Evolutionary conservation across 148 eudicot species (phyloP), one percentile per base, ranked within the genome.

Genomic region (Linanthus parryae): DNA sequence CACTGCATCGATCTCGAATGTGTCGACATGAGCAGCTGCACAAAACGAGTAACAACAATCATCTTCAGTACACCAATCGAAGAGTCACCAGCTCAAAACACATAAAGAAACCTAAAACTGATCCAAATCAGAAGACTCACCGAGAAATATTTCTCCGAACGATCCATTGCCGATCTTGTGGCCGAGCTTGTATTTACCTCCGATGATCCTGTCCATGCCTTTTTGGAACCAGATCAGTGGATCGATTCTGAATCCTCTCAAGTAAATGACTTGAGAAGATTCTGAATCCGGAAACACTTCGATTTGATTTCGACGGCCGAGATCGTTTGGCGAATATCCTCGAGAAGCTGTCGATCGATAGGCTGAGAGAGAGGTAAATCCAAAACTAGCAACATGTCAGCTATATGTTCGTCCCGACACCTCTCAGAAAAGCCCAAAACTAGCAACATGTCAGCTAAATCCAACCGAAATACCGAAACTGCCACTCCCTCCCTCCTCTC

Each of bases 131-230:
- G 9, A 14, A 49, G 38, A n/a, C 71, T 47, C 19, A 85, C 94
- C 96, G 11, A 88, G 74, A 59, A 61, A 82, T 52, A 84, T 88
- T 72, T 84, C 89, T 26, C 96, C 96, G 45, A 88, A 88, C 3
- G 96, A 88, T 60, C 96, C 96, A 51, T 94, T 84, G 2, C 96
- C 96, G 70, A 88, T 88, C 83, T 88, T 88, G 2, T 94, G 88
- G 36, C 89, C 96, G 44, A 88, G 94, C 74, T 88, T 88, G 48
- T 69, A 88, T 73, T 81, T 88, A 12, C 83, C 86, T 4, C 84
- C 94, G 22, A 88, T 74, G 49, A 88, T 70, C 76, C 96, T 83
- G 53, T 88, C 96, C 96, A 88, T 84, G 53, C 35, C 30, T n/a
- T n/a, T n/a, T n/a, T n/a, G n/a, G n/a, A n/a, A n/a, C n/a, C 61